phyloP scores from a whole-genome alignment of 768 basidiomycete species.

The Lactifluus volemus region DNA sequence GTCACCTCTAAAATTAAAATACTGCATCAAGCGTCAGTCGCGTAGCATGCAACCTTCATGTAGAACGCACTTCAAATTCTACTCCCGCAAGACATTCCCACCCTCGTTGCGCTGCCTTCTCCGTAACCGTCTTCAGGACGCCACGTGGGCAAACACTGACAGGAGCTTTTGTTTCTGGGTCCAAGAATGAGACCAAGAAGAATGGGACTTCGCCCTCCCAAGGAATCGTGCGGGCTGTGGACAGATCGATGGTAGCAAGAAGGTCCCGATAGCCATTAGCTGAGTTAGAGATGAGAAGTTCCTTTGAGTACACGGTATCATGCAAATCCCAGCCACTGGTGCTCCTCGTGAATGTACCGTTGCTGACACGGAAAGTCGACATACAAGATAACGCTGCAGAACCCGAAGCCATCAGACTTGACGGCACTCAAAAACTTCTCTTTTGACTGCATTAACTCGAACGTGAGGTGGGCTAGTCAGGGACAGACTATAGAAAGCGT shows the following conservation, averaged over 20 bases:
- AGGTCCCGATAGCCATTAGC: slow-evolving; percentile 91
- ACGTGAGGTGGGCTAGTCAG: slow-evolving; percentile 12
- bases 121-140: slow-evolving; percentile 52
- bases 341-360: slow-evolving; percentile 5
- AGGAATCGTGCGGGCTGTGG: slow-evolving; percentile 80
- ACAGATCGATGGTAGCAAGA: slow-evolving; percentile 77
- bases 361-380: slow-evolving; percentile 23
- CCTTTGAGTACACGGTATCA: slow-evolving; percentile 73
- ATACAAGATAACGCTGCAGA: slow-evolving; percentile 89
- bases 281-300: slow-evolving; percentile 85
- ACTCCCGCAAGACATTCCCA: slow-evolving; percentile 74
- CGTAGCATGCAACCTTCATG: not conserved
- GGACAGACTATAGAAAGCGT: slow-evolving; percentile 12
- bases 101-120: slow-evolving; percentile 38
- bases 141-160: slow-evolving; percentile 82
- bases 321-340: slow-evolving; percentile 87
- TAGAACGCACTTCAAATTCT: slow-evolving; percentile 72
- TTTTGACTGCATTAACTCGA: slow-evolving; percentile 52
- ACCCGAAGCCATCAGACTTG: slow-evolving; percentile 78
- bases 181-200: slow-evolving; percentile 85
- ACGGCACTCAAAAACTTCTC: slow-evolving; percentile 82
- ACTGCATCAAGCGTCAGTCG: slow-evolving; percentile 35
- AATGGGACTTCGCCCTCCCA: slow-evolving; percentile 92
- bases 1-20: slow-evolving; percentile 84
- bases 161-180: slow-evolving; percentile 75